Base-by-base conservation (phyloP, 768 basidiomycete species). In the Suillus subaureus region DNA sequence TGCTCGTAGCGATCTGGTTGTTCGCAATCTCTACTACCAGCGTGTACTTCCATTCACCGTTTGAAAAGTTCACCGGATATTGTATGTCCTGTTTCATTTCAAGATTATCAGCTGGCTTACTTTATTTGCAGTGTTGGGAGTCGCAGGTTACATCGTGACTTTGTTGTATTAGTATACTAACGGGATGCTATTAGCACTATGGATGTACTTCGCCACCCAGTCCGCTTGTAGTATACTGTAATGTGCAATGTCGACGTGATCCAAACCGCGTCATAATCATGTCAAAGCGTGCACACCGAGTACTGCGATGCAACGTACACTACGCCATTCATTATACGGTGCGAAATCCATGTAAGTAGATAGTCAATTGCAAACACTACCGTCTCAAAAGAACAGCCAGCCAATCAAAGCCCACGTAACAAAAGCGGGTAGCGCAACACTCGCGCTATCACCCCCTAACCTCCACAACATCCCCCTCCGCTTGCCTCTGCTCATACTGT, bases 1-100 rank as follows among this genome's bases (percentile, higher is more conserved):
- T 73, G 3, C 75, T 94, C 45, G 72, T 94, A 37, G 79, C 63
- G 1, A 75, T 91, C 5, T 94, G 92, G 89, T 68, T 93, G 58
- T 85, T 93, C 74, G 93, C 93, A 69, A 78, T 83, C 11, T 86
- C 85, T 65, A 92, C 92, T 54, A 98, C 97, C 26, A 88, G 90
- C 61, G 79, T 97, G 9, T 98, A 94, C 76, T 99, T 97, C 81
- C 97, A 99, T 73, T 83, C 90, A 4, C 93, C 94, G 0, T 77
- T 83, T 15, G 97, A 98, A 80, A 98, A 99, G 79, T 66, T 93
- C 40, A 88, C 90, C 3, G 97, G 97, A 15, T 91, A 90, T 66
- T 47, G 95, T 96, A 73, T 73, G 93, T 87, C 4, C 37, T 49
- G 23, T 18, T 35, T 40, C 37, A 15, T 33, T 63, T 9, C 35